Conservation (phyloP, 192 early-diverging fungal species). For the Coemansia sp. region DNA sequence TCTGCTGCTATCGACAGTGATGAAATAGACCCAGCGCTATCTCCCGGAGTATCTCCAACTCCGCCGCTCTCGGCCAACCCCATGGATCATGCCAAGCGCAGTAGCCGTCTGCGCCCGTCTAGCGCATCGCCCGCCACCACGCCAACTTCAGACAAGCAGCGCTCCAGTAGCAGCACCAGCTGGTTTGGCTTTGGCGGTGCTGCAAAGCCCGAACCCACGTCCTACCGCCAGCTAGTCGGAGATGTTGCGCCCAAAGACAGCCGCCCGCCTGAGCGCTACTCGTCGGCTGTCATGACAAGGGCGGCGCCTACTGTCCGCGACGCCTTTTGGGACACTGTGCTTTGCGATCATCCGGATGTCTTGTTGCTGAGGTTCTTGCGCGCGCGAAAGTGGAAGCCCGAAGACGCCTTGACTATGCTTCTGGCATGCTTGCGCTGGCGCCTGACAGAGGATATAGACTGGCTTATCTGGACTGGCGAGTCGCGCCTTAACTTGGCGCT, state of each 20-base stretch:
- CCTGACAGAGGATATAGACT: slow-evolving; percentile 59
- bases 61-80: not conserved
- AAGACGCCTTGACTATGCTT: slow-evolving; percentile 75
- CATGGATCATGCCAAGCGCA: slow-evolving; percentile 16
- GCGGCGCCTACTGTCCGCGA: slow-evolving; percentile 50
- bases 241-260: slow-evolving; percentile 27
- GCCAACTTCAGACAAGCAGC: slow-evolving; percentile 6
- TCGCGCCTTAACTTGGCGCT: slow-evolving; percentile 53
- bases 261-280: slow-evolving; percentile 22
- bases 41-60: not conserved
- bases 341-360: slow-evolving; percentile 71
- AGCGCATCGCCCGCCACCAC: slow-evolving; percentile 10
- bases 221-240: slow-evolving; percentile 36
- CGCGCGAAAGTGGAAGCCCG: slow-evolving; percentile 87
- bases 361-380: slow-evolving; percentile 81
- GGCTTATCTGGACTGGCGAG: slow-evolving; percentile 63
- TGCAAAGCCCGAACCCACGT: slow-evolving; percentile 12
- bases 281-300: not conserved
- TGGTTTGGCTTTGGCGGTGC: slow-evolving; percentile 44
- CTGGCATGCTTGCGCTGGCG: slow-evolving; percentile 76
- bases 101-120: slow-evolving; percentile 12
- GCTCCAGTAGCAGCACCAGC: slow-evolving; percentile 8
- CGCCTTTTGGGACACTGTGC: slow-evolving; percentile 66
- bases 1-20: slow-evolving; percentile 8
- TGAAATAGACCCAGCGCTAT: slow-evolving; percentile 2